Conservation (phyloP, 345 rosid species). For the Salix koriyanagi region DNA sequence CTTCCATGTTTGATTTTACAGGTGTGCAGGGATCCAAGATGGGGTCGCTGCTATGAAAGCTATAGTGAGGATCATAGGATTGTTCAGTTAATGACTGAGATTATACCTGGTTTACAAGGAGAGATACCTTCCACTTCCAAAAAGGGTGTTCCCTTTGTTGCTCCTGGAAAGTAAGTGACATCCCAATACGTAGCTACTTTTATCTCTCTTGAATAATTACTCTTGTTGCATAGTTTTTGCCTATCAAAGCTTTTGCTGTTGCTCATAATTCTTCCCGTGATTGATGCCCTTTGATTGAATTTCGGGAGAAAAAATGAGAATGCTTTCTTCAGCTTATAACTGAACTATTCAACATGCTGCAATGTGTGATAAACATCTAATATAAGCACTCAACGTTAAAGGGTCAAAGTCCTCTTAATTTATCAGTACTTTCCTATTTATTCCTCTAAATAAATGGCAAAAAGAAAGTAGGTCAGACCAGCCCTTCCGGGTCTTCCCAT, state of each 20-base stretch:
- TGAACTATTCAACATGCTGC: neutral
- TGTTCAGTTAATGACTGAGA: slow-evolving; percentile 27
- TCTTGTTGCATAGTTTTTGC: neutral
- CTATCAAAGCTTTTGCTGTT: neutral
- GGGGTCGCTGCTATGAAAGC: slow-evolving; percentile 45
- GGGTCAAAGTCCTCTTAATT: neutral
- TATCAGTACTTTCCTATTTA: neutral
- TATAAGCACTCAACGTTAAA: neutral
- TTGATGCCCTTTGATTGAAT: no score
- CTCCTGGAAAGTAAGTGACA: slow-evolving; percentile 24
- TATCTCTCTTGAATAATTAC: neutral
- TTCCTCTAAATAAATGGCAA: neutral
- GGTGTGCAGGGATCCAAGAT: slow-evolving; percentile 47
- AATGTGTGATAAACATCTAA: neutral
- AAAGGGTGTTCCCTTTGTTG: slow-evolving; percentile 30
- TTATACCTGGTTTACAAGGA: slow-evolving; percentile 41
- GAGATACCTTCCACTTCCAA: slow-evolving; percentile 11
- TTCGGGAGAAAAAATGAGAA: neutral
- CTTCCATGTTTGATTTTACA: slow-evolving; percentile 1
- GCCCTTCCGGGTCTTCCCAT: neutral
- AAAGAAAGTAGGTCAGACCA: neutral
- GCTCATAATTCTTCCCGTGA: neutral
- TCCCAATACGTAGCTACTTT: neutral
- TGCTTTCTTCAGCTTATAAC: neutral
- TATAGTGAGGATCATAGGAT: slow-evolving; percentile 37